Percentiles rank a stretch among this genome's conserved stretches.
Conservation (phyloP, 2,329 filamentous ascomycete species). For the Ophiostoma tasmaniense region DNA sequence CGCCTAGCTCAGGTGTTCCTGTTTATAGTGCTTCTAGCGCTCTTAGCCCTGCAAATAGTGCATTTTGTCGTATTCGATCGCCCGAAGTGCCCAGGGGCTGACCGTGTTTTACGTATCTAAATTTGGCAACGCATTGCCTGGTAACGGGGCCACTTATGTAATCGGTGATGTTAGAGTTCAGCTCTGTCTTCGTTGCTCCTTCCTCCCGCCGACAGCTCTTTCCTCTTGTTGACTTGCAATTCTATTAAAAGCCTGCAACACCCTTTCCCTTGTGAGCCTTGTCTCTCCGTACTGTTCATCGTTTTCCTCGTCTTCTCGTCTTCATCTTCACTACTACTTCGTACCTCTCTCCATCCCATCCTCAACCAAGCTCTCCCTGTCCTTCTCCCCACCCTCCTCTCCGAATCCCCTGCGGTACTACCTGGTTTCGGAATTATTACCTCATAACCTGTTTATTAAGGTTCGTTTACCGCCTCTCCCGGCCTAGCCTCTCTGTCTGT, state of each 20-base stretch:
- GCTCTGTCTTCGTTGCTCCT: background rate
- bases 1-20: background rate
- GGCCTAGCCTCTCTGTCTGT: background rate
- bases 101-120: background rate
- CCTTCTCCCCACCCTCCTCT: background rate
- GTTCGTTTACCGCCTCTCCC: constrained; percentile 4
- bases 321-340: background rate
- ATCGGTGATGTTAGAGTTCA: background rate
- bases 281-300: background rate
- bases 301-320: background rate
- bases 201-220: background rate
- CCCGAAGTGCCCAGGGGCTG: background rate
- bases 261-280: background rate
- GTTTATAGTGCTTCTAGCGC: background rate
- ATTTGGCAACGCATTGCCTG: background rate
- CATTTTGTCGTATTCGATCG: background rate
- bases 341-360: background rate
- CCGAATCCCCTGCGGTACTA: background rate
- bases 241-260: background rate
- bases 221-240: background rate
- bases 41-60: background rate
- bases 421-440: background rate
- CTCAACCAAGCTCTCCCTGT: background rate
- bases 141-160: background rate
- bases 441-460: background rate